Evolutionary conservation across 1,284 basidiomycete species (phyloP), one percentile per base, ranked within the genome.

Genomic region (Earliella scabrosa): DNA sequence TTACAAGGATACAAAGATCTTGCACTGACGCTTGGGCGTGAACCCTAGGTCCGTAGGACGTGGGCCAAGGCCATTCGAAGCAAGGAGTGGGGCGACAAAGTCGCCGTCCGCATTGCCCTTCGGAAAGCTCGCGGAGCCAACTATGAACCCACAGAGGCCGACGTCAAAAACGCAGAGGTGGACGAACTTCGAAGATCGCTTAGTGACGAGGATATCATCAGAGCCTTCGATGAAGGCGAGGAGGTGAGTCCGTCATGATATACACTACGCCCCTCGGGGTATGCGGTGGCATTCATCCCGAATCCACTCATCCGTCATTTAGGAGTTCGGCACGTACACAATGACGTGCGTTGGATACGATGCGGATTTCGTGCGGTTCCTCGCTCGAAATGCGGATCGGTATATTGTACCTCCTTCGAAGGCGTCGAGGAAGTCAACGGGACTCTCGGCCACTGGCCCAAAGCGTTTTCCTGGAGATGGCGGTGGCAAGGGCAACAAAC

Each of bases 341-440:
- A 52, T 52, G 50, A 32, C 21, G 18, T 52, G 50, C 16, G 32
- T 35, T 13, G 50, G 34, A 10, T 52, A 52, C n/a, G 50, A 52
- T 35, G 35, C 34, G 23, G 34, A 52, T 16, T 52, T 52, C 43
- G 26, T 39, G 20, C 43, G 50, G 18, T 26, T 52, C 1, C 24
- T 52, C 21, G 20, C 34, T 23, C 24, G 50, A 35, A 52, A 52
- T 7, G 50, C 50, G 29, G 29, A 31, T 31, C 6, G 13, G 29
- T 7, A 13, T 13, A 31, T n/a, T n/a, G n/a, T n/a, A n/a, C n/a
- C n/a, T n/a, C n/a, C n/a, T n/a, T n/a, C n/a, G n/a, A n/a, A n/a
- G n/a, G n/a, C n/a, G n/a, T n/a, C n/a, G n/a, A n/a, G n/a, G n/a
- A n/a, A n/a, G n/a, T n/a, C n/a, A n/a, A n/a, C n/a, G n/a, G n/a